These are phyloP conservation scores for Ganoderma multipileum DNA, from an alignment of 1,284 basidiomycete species.

Conservation along the genomic window DNA sequence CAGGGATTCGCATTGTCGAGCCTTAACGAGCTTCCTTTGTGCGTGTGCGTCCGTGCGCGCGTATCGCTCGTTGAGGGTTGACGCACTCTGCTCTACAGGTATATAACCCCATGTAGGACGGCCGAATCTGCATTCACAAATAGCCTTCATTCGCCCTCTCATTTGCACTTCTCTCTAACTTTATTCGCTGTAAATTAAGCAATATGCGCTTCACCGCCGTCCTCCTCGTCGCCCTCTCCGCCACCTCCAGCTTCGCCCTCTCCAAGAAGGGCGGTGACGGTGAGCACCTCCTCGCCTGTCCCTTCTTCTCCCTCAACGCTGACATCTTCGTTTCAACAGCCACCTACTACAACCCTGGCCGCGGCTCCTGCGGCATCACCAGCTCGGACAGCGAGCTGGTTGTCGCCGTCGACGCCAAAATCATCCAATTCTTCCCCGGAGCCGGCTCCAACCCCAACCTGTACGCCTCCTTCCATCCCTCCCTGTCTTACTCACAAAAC, in stretches of 20 bases:
- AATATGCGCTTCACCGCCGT: neutral
- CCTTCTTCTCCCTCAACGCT: neutral
- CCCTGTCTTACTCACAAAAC: too few species aligned
- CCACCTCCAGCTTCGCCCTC: slow-evolving; percentile 21
- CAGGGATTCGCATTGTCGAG: neutral
- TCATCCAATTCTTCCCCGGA: slow-evolving; percentile 30
- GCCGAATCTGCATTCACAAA: neutral
- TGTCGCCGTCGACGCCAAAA: slow-evolving; percentile 24
- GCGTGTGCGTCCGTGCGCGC: neutral
- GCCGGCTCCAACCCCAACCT: slow-evolving; percentile 27
- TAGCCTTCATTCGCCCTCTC: neutral
- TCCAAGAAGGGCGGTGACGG: slow-evolving; percentile 19
- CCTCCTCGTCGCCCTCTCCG: slow-evolving; percentile 19
- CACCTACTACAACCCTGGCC: slow-evolving; percentile 31
- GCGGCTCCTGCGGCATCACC: slow-evolving; percentile 29
- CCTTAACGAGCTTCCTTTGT: neutral
- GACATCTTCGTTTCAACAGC: slow-evolving; percentile 14
- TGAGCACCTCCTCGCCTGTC: neutral
- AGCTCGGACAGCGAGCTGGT: slow-evolving; percentile 31
- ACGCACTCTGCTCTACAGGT: neutral
- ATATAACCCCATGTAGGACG: neutral
- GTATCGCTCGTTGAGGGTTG: neutral
- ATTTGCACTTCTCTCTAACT: neutral
- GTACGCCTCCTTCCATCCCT: slow-evolving; percentile 2
- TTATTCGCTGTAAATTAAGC: neutral